A percentile compares a stretch with the other conserved stretches of the same genome.
phyloP scores from a whole-genome alignment of 2,329 filamentous ascomycete species.

The Talaromyces sp. region DNA sequence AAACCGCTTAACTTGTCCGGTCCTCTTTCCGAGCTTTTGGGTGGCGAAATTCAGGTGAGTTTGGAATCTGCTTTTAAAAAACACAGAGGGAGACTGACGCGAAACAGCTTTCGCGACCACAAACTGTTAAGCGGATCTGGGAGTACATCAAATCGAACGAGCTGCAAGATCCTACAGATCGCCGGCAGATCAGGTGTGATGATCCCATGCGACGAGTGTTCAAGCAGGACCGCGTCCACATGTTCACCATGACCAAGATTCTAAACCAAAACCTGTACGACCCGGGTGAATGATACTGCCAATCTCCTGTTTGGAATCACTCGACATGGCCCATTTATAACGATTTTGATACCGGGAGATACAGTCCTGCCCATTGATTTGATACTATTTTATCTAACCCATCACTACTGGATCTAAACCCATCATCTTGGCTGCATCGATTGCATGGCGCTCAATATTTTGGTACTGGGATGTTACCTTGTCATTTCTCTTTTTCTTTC shows the following conservation, averaged over 20 bases:
- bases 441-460: neutral
- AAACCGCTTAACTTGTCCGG: conserved; percentile 45
- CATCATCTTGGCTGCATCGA: neutral
- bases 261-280: conserved; percentile 86
- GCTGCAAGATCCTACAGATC: conserved; percentile 86
- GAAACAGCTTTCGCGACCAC: conserved; percentile 76
- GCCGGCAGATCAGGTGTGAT: conserved; percentile 89
- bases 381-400: conserved; percentile 1
- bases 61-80: neutral
- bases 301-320: conserved; percentile 12
- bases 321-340: conserved; percentile 8
- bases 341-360: neutral
- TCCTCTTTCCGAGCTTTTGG: conserved; percentile 41
- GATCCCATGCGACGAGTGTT: conserved; percentile 88
- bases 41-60: conserved; percentile 41
- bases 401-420: neutral
- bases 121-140: conserved; percentile 96
- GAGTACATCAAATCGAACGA: conserved; percentile 84
- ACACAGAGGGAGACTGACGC: neutral
- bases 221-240: conserved; percentile 84
- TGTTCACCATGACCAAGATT: conserved; percentile 99
- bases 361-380: neutral
- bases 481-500: neutral
- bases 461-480: conserved; percentile 10
- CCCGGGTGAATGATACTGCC: conserved; percentile 60